A percentile compares a stretch with the other conserved stretches of the same genome.
phyloP scores from a whole-genome alignment of 768 basidiomycete genomes.

The Boletus tomentosulus region DNA sequence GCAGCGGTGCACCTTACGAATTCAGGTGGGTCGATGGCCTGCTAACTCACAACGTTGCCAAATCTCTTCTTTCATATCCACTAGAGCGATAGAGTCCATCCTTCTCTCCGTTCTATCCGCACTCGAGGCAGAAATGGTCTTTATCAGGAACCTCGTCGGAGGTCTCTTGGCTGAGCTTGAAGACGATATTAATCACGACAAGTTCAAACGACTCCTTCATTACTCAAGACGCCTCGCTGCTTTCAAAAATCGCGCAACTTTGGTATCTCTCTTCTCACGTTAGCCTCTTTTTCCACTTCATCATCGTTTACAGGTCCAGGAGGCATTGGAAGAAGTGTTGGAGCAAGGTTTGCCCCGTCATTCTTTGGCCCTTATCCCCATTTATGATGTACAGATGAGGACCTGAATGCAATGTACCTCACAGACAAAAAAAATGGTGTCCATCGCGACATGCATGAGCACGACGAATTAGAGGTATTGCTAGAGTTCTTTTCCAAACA shows the following conservation, averaged over 20 bases:
- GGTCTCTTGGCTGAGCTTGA: conserved; percentile 90
- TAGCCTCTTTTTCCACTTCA: not conserved
- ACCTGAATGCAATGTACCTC: conserved; percentile 92
- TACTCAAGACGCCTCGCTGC: conserved; percentile 84
- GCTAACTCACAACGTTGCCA: conserved; percentile 10
- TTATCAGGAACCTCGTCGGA: conserved; percentile 86
- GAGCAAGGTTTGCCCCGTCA: conserved; percentile 63
- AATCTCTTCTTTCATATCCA: conserved; percentile 14
- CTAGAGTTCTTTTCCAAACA: conserved; percentile 96
- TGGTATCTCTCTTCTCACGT: conserved; percentile 42
- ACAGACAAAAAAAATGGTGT: conserved; percentile 71
- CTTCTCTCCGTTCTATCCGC: conserved; percentile 89
- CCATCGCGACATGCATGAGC: conserved; percentile 66
- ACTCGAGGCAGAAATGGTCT: conserved; percentile 94
- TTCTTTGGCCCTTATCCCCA: not conserved
- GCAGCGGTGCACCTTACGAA: conserved; percentile 75
- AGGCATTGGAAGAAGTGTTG: conserved; percentile 87
- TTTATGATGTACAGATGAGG: conserved; percentile 63
- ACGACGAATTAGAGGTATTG: conserved; percentile 89
- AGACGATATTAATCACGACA: conserved; percentile 92
- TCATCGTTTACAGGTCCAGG: conserved; percentile 59
- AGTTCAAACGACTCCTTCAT: conserved; percentile 86
- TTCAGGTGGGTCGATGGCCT: conserved; percentile 55
- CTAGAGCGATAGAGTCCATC: conserved; percentile 90
- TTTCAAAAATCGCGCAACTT: conserved; percentile 87